A percentile compares a stretch with the other conserved stretches of the same genome.
phyloP scores from a whole-genome alignment of 345 rosid species.

The Viola odorata region DNA sequence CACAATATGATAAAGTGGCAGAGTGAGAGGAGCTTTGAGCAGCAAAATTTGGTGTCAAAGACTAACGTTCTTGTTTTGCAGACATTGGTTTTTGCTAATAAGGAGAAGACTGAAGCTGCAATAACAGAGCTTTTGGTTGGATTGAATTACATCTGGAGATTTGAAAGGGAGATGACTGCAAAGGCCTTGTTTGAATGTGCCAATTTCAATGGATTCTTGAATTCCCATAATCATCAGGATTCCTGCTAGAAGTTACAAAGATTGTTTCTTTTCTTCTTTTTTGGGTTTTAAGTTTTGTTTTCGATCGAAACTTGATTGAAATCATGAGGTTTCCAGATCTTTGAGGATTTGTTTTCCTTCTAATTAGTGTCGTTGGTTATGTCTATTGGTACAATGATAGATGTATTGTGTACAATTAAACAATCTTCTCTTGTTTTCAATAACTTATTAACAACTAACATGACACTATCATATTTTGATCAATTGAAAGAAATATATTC shows the following conservation, averaged over 20 bases:
- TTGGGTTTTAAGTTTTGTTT: constrained; percentile 14
- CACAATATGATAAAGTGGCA: constrained; percentile 99
- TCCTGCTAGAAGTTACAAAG: constrained; percentile 22
- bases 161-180: constrained; percentile 92
- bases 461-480: no score
- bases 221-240: constrained; percentile 20
- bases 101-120: constrained; percentile 86
- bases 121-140: constrained; percentile 92
- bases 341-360: constrained; percentile 21
- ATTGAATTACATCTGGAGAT: constrained; percentile 91
- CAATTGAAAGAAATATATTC: no score
- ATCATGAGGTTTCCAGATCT: constrained; percentile 20
- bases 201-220: constrained; percentile 32
- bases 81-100: constrained; percentile 72
- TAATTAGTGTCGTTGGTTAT: not conserved
- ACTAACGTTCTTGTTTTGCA: constrained; percentile 68
- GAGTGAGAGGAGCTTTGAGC: constrained; percentile 91
- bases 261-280: not conserved
- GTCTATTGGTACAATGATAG: no score
- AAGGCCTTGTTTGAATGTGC: constrained; percentile 67
- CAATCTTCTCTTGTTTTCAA: no score
- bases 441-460: no score
- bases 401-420: no score
- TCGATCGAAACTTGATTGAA: constrained; percentile 30
- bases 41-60: constrained; percentile 42